Evolutionary conservation across 331 rosid genomes (phyloP).

Genomic region (Arachis monticola): DNA sequence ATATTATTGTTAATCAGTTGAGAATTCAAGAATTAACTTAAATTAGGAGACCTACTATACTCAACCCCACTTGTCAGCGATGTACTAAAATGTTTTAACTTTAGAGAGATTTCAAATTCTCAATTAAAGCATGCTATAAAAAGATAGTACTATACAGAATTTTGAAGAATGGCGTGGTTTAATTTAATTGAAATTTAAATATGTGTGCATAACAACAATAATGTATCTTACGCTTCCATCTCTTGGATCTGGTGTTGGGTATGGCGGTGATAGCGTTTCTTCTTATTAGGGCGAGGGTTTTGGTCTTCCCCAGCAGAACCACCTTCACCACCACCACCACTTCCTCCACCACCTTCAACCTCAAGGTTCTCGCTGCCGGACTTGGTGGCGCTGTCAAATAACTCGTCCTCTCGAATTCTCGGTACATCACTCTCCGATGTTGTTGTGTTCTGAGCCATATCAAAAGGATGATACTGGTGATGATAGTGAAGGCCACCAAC

Average conservation of each 20-base stretch:
- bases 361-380: slow-evolving; percentile 78
- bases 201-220: too few species aligned
- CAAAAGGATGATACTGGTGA: slow-evolving; percentile 55
- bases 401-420: slow-evolving; percentile 79
- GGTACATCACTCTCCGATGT: slow-evolving; percentile 84
- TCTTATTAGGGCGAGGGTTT: slow-evolving; percentile 69
- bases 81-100: too few species aligned
- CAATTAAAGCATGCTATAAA: too few species aligned
- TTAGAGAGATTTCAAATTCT: too few species aligned
- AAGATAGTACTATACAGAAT: neutral
- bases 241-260: slow-evolving; percentile 99
- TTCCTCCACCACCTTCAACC: too few species aligned
- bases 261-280: slow-evolving; percentile 97
- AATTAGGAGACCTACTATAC: too few species aligned
- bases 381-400: slow-evolving; percentile 77
- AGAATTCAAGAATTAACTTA: too few species aligned
- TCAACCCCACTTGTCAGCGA: too few species aligned
- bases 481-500: neutral
- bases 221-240: slow-evolving; percentile 86
- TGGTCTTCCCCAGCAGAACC: slow-evolving; percentile 88
- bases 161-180: neutral
- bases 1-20: too few species aligned
- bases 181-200: neutral
- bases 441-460: slow-evolving; percentile 68
- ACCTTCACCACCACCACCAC: slow-evolving; percentile 28